phyloP scores from a whole-genome alignment of 257 asterid genomes.

The Primulina huaijiensis region DNA sequence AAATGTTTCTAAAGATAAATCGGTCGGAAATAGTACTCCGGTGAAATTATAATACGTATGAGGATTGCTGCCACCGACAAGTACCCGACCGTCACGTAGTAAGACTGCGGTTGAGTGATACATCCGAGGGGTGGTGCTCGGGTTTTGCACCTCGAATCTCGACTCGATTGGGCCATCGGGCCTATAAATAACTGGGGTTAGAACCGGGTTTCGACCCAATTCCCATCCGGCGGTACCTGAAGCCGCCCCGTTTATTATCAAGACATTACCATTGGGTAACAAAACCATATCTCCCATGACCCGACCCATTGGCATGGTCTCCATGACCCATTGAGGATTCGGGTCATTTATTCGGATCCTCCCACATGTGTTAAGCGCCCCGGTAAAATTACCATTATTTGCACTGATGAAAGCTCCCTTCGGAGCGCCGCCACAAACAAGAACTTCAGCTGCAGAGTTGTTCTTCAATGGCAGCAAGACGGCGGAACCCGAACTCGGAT shows the following conservation, averaged over 20 bases:
- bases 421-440: slow-evolving; percentile 51
- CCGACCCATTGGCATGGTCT: slow-evolving; percentile 45
- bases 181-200: slow-evolving; percentile 36
- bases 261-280: slow-evolving; percentile 40
- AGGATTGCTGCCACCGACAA: slow-evolving; percentile 47
- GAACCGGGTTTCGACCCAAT: slow-evolving; percentile 32
- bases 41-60: slow-evolving; percentile 31
- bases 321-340: slow-evolving; percentile 46
- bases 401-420: slow-evolving; percentile 32
- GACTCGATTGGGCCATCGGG: slow-evolving; percentile 30
- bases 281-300: slow-evolving; percentile 58
- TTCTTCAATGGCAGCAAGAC: slow-evolving; percentile 47
- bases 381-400: slow-evolving; percentile 25
- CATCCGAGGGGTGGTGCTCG: slow-evolving; percentile 38
- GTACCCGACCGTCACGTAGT: slow-evolving; percentile 46
- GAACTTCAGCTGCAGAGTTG: slow-evolving; percentile 27
- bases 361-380: slow-evolving; percentile 43
- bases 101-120: slow-evolving; percentile 50
- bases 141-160: slow-evolving; percentile 36
- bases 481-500: slow-evolving; percentile 54
- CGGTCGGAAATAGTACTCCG: slow-evolving; percentile 36
- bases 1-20: slow-evolving; percentile 39
- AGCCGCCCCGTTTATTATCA: slow-evolving; percentile 46
- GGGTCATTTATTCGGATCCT: slow-evolving; percentile 40
- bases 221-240: slow-evolving; percentile 54